phyloP scores from a whole-genome alignment of 805 yeast species.

The Suhomyces sp. region DNA sequence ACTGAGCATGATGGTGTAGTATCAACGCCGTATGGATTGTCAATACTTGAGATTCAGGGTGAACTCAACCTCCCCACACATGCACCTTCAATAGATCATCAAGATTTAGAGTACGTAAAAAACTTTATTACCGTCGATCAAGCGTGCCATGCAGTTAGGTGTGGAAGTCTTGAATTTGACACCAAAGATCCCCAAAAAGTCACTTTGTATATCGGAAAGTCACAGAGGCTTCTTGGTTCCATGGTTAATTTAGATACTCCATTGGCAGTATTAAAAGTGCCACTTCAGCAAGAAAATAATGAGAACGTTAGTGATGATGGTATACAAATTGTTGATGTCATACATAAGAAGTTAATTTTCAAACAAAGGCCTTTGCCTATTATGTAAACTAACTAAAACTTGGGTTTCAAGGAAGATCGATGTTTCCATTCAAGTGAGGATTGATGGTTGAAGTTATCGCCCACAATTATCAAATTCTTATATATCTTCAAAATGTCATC shows the following conservation, averaged over 20 bases:
- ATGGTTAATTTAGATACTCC: constrained; percentile 62
- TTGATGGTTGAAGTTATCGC: constrained; percentile 4
- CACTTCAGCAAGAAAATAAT: constrained; percentile 16
- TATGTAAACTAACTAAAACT: constrained; percentile 44
- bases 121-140: constrained; percentile 35
- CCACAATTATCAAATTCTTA: constrained; percentile 23
- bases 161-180: constrained; percentile 50
- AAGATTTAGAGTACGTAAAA: constrained; percentile 27
- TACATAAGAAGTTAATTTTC: constrained; percentile 58
- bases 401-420: constrained; percentile 3
- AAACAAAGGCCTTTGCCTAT: constrained; percentile 72
- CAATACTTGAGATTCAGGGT: constrained; percentile 71
- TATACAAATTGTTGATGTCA: constrained; percentile 57
- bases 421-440: constrained; percentile 7
- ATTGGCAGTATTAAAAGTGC: constrained; percentile 56
- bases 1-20: constrained; percentile 20
- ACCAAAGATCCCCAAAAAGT: constrained; percentile 41
- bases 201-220: constrained; percentile 60
- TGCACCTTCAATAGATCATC: constrained; percentile 34
- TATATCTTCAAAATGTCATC: constrained; percentile 41
- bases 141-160: constrained; percentile 45
- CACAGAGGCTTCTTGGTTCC: constrained; percentile 66
- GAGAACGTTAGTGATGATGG: constrained; percentile 11
- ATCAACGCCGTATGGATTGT: constrained; percentile 56
- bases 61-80: constrained; percentile 49